Evolutionary conservation across 768 basidiomycete species (phyloP).

Genomic region (Boletales sp.): DNA sequence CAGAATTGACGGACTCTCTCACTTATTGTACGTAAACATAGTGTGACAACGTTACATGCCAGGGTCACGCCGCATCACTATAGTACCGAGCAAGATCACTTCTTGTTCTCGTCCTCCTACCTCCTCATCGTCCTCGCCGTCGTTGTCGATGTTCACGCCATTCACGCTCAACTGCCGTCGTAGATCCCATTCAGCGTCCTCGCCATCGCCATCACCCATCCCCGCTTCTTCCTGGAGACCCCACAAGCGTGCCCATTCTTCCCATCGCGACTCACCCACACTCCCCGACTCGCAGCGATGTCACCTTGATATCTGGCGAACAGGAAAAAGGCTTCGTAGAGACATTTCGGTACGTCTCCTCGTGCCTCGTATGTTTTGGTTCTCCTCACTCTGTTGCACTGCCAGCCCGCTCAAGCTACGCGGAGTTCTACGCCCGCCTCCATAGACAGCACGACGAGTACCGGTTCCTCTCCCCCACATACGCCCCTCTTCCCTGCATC

Average conservation of each 20-base stretch:
- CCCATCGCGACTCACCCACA: conserved; percentile 32
- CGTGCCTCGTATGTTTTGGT: background rate
- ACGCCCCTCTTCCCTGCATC: conserved; percentile 43
- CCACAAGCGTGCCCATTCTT: conserved; percentile 49
- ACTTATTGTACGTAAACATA: conserved; percentile 15
- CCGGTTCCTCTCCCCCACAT: conserved; percentile 25
- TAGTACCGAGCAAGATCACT: conserved; percentile 14
- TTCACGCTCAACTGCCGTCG: conserved; percentile 39
- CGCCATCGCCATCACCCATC: conserved; percentile 33
- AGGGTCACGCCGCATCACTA: conserved; percentile 11
- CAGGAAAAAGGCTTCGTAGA: conserved; percentile 51
- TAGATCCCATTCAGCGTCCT: conserved; percentile 50
- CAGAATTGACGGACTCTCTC: conserved; percentile 10
- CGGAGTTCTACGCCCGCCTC: conserved; percentile 30
- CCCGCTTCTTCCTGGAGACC: conserved; percentile 38
- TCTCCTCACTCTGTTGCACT: no score
- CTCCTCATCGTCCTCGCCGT: background rate
- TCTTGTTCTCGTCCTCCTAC: background rate
- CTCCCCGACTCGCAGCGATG: conserved; percentile 42
- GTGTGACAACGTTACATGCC: conserved; percentile 21
- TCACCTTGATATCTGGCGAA: conserved; percentile 52
- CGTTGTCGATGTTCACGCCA: conserved; percentile 22
- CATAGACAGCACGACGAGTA: conserved; percentile 26
- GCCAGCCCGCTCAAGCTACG: conserved; percentile 16
- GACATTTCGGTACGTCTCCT: conserved; percentile 41